These are phyloP conservation scores for Oemleria cerasiformis DNA, from an alignment of 306 rosid species.

Conservation along the genomic window DNA sequence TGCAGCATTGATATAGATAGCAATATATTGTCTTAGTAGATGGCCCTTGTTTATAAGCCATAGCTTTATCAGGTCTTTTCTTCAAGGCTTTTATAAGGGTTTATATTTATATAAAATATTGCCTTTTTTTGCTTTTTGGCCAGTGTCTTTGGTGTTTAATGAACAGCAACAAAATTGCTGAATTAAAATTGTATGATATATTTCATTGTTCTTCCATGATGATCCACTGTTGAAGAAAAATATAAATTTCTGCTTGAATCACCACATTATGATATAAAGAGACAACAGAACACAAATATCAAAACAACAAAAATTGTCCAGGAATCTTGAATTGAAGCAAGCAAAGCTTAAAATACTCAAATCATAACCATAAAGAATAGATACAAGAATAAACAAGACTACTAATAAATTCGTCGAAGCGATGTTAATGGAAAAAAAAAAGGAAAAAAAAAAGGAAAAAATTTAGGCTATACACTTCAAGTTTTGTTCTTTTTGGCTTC, in stretches of 20 bases:
- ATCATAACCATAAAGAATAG: slow-evolving; percentile 28
- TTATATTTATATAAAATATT: slow-evolving; percentile 8
- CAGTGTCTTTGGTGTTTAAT: slow-evolving; percentile 6
- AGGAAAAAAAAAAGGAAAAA: not conserved
- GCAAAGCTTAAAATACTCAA: slow-evolving; percentile 17
- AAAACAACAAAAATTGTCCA: slow-evolving; percentile 22
- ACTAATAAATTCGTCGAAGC: not conserved
- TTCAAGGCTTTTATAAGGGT: not conserved
- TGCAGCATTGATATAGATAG: slow-evolving; percentile 14
- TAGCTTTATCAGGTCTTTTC: slow-evolving; percentile 26
- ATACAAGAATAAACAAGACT: slow-evolving; percentile 23
- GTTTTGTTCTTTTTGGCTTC: slow-evolving; percentile 71
- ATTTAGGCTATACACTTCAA: slow-evolving; percentile 38
- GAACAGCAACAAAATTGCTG: not conserved
- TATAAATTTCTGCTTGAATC: not conserved
- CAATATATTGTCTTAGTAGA: slow-evolving; percentile 1
- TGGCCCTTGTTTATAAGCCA: slow-evolving; percentile 20
- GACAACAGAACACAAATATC: not conserved
- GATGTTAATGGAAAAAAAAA: not conserved
- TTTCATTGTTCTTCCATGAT: not conserved
- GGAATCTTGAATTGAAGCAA: slow-evolving; percentile 25
- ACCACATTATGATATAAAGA: not conserved
- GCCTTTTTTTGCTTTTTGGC: not conserved
- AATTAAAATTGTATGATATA: not conserved
- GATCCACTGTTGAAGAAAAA: not conserved